Evolutionary conservation across 331 rosid genomes (phyloP), one percentile per base, ranked within the genome.

Genomic region (Saraca asoca): DNA sequence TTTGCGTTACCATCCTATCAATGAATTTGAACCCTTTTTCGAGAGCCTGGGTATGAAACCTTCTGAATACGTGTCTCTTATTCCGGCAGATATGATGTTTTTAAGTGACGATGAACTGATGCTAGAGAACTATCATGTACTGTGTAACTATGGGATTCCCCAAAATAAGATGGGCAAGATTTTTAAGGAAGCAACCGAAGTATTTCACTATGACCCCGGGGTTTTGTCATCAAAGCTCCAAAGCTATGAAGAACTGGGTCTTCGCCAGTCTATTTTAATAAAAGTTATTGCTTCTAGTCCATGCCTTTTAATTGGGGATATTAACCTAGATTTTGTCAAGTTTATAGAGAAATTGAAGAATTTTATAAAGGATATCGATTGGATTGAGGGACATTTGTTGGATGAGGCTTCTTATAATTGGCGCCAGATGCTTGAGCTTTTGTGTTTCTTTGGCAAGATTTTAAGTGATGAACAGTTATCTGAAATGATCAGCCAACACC

Each of bases 11-110:
- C 87, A 91, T 66, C 98, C 98, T 7, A 77, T 91, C 66, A 91
- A 91, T 51, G 98, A 91, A 58, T 91, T 91, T 34, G 96, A 88
- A 58, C 96, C 92, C 45, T 91, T 91, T 63, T 81, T 91, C 44
- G 97, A 91, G 81, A 88, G 96, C 77, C 50, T 79, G 65, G 98
- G 96, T 6, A 79, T 91, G 75, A 79, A 78, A 55, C 92, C 95
- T 72, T 78, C 80, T 0, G 95, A 91, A 57, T 91, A 85, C 65
- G 55, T 13, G n/a, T 66, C 71, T 29, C 60, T 81, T 54, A 85
- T 91, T 72, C 97, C 96, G 0, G 76, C 81, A 0, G 61, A 73
- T 58, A 68, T 83, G 88, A 85, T 88, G 62, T 88, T 78, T 19
- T 81, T 91, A 17, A 51, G 66, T 10, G 98, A 91, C 59, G 87